Evolutionary conservation across 129 eudicot species (phyloP), one percentile per base, ranked within the genome.

Genomic region (Dittrichia graveolens): DNA sequence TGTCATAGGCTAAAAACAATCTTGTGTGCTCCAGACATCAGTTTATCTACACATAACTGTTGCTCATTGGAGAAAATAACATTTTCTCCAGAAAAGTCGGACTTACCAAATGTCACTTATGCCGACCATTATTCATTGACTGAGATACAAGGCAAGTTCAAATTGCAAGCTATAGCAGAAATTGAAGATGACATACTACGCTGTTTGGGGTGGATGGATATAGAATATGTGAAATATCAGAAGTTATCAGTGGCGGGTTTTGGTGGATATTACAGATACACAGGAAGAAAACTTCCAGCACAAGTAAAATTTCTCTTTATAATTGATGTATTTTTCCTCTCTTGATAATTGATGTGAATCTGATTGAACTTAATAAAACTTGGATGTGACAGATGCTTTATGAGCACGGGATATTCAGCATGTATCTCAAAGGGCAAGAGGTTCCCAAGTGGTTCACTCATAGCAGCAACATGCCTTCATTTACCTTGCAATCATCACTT

Each of bases 391-490:
- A 66, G 75, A 45, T 69, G 64, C 35, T 39, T 47, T 47, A 48
- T 18, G 75, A 81, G 35, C 59, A 9, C 65, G 78, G 75, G 15
- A 62, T 79, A 73, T 79, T 80, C 46, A 69, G 69, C 65, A 53
- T 74, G 37, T 61, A 40, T 75, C 37, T 75, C 55, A 38, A 50
- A 8, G 84, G 84, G n/a, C 53, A 53, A 38, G 72, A 38, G 56
- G 39, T 75, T 37, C 73, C 77, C 18, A 6, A 50, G 15, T 67
- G 79, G 72, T n/a, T 76, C n/a, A 40, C 49, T 13, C 42, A n/a
- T n/a, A n/a, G n/a, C n/a, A n/a, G n/a, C n/a, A n/a, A n/a, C n/a
- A n/a, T n/a, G n/a, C n/a, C n/a, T n/a, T n/a, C n/a, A n/a, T n/a
- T n/a, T n/a, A n/a, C n/a, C n/a, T n/a, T n/a, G n/a, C n/a, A n/a